Conservation (phyloP, 495 filamentous ascomycete species). For the Corynascus novoguineensis region DNA sequence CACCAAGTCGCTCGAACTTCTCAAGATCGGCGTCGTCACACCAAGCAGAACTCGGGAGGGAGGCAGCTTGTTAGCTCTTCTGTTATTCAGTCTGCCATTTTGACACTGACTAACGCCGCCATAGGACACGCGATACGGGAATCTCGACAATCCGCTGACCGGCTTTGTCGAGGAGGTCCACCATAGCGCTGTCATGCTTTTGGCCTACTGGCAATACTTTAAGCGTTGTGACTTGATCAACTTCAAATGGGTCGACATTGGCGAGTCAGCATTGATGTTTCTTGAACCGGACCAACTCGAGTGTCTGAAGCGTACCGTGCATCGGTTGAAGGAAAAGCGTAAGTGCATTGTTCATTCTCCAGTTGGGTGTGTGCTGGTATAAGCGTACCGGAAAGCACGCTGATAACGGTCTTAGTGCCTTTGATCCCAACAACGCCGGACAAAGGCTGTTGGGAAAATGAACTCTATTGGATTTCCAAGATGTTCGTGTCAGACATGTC, state of each 20-base stretch:
- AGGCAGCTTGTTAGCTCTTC: slow-evolving; percentile 8
- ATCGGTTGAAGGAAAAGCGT: slow-evolving; percentile 15
- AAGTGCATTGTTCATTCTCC: background rate
- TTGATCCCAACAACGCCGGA: slow-evolving; percentile 14
- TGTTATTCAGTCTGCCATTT: background rate
- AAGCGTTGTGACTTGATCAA: slow-evolving; percentile 25
- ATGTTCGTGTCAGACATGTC: slow-evolving; percentile 21
- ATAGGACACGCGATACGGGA: slow-evolving; percentile 29
- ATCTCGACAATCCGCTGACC: slow-evolving; percentile 14
- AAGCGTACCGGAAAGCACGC: background rate
- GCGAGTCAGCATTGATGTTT: slow-evolving; percentile 10
- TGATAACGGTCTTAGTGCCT: slow-evolving; percentile 13
- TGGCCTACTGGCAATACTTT: slow-evolving; percentile 30
- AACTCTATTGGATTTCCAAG: slow-evolving; percentile 27
- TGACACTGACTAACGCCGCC: background rate
- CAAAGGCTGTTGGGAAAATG: slow-evolving; percentile 27
- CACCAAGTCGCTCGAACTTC: slow-evolving; percentile 20
- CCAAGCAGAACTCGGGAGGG: slow-evolving; percentile 12
- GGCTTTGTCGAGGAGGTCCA: slow-evolving; percentile 26
- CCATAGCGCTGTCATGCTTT: slow-evolving; percentile 18
- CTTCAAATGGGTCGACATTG: slow-evolving; percentile 17
- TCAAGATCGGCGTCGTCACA: slow-evolving; percentile 18
- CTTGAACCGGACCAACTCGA: slow-evolving; percentile 17
- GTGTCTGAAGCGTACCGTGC: slow-evolving; percentile 16
- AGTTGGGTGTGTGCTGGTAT: background rate